These are phyloP conservation scores for Amylostereum areolatum DNA, from an alignment of 1,284 basidiomycete species.

Conservation along the genomic window DNA sequence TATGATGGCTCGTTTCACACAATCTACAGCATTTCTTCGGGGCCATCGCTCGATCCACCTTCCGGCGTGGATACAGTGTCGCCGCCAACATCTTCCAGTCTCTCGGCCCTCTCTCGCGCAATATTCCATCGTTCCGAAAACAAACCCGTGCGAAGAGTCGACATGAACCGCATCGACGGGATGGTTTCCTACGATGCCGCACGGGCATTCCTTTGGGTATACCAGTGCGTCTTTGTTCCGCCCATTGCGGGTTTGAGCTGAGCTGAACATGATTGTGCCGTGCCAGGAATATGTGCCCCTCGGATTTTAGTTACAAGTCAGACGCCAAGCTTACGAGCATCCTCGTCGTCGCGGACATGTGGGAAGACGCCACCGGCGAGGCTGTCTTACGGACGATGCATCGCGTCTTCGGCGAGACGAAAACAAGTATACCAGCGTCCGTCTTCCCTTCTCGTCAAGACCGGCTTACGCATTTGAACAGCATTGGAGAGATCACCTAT, in stretches of 20 bases:
- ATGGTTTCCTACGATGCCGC: slow-evolving; percentile 46
- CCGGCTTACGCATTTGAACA: slow-evolving; percentile 26
- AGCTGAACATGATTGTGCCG: slow-evolving; percentile 3
- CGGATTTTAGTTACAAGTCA: slow-evolving; percentile 74
- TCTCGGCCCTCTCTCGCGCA: slow-evolving; percentile 44
- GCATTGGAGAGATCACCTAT: slow-evolving; percentile 42
- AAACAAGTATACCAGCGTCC: slow-evolving; percentile 29
- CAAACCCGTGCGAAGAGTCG: slow-evolving; percentile 32
- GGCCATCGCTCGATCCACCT: slow-evolving; percentile 31
- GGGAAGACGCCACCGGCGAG: slow-evolving; percentile 27
- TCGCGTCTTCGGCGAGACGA: slow-evolving; percentile 27
- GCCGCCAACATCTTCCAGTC: slow-evolving; percentile 32
- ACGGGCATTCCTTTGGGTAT: slow-evolving; percentile 54
- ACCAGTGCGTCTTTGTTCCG: slow-evolving; percentile 52
- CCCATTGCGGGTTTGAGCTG: too few relatives aligned
- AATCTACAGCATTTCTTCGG: slow-evolving; percentile 41
- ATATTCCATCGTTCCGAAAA: slow-evolving; percentile 45
- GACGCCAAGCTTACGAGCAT: slow-evolving; percentile 63
- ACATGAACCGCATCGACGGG: slow-evolving; percentile 55
- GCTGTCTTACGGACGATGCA: slow-evolving; percentile 28
- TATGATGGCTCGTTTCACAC: slow-evolving; percentile 66
- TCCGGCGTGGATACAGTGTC: slow-evolving; percentile 12
- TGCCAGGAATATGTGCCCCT: slow-evolving; percentile 47
- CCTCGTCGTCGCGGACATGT: slow-evolving; percentile 51
- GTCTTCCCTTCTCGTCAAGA: background rate